Conservation (phyloP, 2,329 filamentous ascomycete genomes). For the Penicillium sp. region DNA sequence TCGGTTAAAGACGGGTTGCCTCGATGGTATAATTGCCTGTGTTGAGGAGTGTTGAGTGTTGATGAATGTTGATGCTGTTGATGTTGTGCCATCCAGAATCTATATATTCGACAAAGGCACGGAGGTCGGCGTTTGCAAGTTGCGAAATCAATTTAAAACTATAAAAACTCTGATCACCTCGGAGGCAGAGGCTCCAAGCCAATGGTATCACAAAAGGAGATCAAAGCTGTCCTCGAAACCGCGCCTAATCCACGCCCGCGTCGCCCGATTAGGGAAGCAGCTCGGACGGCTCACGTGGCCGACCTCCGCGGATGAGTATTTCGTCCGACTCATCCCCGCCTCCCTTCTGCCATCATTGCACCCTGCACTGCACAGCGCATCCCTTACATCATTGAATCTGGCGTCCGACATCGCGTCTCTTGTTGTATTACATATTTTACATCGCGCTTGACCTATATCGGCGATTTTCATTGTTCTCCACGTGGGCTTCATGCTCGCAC, state of each 20-base stretch:
- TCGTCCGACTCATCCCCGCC: conserved; percentile 15
- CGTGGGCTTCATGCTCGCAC: conserved; percentile 17
- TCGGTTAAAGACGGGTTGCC: background rate
- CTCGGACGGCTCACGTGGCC: background rate
- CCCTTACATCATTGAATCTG: background rate
- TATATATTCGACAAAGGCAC: background rate
- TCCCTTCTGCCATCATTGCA: background rate
- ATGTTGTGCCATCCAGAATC: background rate
- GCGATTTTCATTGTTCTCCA: background rate
- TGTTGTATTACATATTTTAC: background rate
- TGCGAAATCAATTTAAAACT: background rate
- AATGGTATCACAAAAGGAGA: background rate
- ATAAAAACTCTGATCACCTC: background rate
- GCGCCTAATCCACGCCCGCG: background rate
- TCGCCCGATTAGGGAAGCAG: conserved; percentile 2
- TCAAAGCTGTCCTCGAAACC: no score
- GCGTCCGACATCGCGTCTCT: background rate
- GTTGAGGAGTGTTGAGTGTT: background rate
- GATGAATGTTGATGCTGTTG: background rate
- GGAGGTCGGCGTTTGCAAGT: conserved; percentile 2
- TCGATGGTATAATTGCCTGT: background rate
- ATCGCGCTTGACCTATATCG: conserved; percentile 6
- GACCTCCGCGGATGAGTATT: conserved; percentile 16
- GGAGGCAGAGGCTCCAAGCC: background rate
- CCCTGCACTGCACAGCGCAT: background rate